Evolutionary conservation across 768 basidiomycete genomes (phyloP), one percentile per base, ranked within the genome.

Genomic region (Leccinum ochraceum): DNA sequence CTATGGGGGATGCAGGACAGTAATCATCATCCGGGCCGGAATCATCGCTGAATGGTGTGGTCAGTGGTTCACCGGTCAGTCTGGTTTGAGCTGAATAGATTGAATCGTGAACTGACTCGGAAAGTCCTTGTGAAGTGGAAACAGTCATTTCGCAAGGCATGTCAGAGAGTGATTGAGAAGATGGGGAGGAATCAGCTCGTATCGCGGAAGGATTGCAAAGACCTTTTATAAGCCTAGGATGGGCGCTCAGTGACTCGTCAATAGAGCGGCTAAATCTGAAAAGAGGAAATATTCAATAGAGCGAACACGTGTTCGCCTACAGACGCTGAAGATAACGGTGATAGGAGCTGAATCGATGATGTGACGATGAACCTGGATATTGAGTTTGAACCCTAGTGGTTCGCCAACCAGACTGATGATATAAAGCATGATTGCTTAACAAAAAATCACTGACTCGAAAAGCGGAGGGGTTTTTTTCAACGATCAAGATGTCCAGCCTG

Each of bases 311-410:
- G 66, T 32, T 11, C 26, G 20, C 22, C 36, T 28, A 50, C 14
- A 37, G 59, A 44, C 59, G 66, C 64, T 48, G 53, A 53, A 59
- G 68, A 68, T 68, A 68, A 52, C 63, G 55, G 56, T 37, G 36
- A 16, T 37, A 37, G 30, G 30, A 30, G 30, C 30, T 30, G 30
- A 30, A 30, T 30, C 30, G 30, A 30, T 30, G 30, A 30, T 30
- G 30, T 9, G 30, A 30, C 30, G 30, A 30, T 30, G 30, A 30
- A 30, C 30, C 30, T 30, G 2, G 0, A 30, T 30, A 0, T 30
- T 30, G 30, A 30, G 0, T 30, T 30, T 30, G 30, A 30, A 30
- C 30, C 30, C 30, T 2, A 30, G 30, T 30, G 30, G 4, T 46
- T 49, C 7, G n/a, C 13, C 30, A 34, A 30, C 30, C 30, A 30